Base-by-base conservation (phyloP, 495 filamentous ascomycete genomes). In the Neurospora sp. region DNA sequence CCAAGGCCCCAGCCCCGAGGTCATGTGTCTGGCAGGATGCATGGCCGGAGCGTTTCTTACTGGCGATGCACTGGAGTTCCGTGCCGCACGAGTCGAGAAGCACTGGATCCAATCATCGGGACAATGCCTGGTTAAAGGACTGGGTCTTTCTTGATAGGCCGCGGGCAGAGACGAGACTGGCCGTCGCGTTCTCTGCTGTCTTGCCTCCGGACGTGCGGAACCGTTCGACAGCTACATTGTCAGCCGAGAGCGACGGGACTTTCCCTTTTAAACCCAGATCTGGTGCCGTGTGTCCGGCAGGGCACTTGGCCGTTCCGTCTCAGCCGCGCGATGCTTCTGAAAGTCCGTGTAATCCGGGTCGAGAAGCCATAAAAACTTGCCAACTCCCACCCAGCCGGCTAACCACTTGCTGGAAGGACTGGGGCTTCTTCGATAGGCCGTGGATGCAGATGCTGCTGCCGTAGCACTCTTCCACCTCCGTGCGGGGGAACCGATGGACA, bases 291-390 rank as follows among this genome's bases (percentile, higher is more conserved):
- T 66, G 54, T 66, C 27, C 27, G 54, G 54, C 54, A 0, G 54
- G 54, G 14, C 54, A 66, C 23, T 1, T 66, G 27, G 27, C 14
- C 23, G 12, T 18, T 18, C 54, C 54, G 54, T 66, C 27, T 66
- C 38, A 62, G 3, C 66, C 35, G 38, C 0, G 72, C 35, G 31
- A 69, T 39, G 18, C 18, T 16, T 69, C 66, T 73, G 39, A 38
- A 73, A 48, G 72, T 42, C 0, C 0, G 72, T 69, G 35, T 10
- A 40, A 31, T 39, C 27, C 66, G 31, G 48, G 39, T 73, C 72
- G 72, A 73, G 72, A 70, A 69, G 54, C 72, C 72, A 48, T 73
- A 73, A 73, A 73, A 73, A 70, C 8, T 41, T 70, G 62, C 72
- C 72, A 73, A 73, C 39, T 70, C 72, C 62, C 70, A 73, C 62